Base-by-base conservation (phyloP, 768 basidiomycete genomes). In the Agrocybe praecox region DNA sequence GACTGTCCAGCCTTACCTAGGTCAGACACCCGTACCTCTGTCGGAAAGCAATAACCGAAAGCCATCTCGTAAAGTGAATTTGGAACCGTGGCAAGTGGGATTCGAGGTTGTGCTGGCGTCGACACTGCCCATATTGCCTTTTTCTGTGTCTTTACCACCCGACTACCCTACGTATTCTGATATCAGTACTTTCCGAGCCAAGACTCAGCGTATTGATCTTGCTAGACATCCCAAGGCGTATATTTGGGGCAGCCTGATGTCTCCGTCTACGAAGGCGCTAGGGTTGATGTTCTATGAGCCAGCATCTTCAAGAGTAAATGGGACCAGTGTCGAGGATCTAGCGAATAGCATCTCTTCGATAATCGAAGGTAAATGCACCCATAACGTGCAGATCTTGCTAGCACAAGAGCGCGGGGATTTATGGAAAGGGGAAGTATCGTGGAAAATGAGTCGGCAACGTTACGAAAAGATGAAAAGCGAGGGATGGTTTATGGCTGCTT, bases 391-490 rank as follows among this genome's bases (percentile, higher is more conserved):
- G 47, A 56, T 67, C 15, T 15, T 62, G 17, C 36, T 62, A 32
- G 24, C 49, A 11, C 61, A 50, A 21, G 63, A 64, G 46, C 40
- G n/a, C 29, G 48, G 62, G 36, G 61, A 67, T 43, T 19, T 62
- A 24, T 43, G 42, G 4, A 45, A 50, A 19, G 56, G 57, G 22
- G 52, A 52, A 17, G 48, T 65, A 2, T 49, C 56, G 17, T 67
- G 65, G 65, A 64, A 59, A 51, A 60, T 65, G 58, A 60, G 59
- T 12, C 59, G 56, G 59, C 42, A 49, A 52, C 64, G 65, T 60
- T 58, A 57, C 42, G 53, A 57, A 49, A 70, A 50, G 46, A 64
- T 60, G 62, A 65, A 53, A 53, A 45, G 42, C 21, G 63, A 66
- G 46, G 49, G 50, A 6, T 65, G 62, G 63, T 56, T 43, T 22